Evolutionary conservation across 148 eudicot genomes (phyloP).

Genomic region (Simmondsia chinensis): DNA sequence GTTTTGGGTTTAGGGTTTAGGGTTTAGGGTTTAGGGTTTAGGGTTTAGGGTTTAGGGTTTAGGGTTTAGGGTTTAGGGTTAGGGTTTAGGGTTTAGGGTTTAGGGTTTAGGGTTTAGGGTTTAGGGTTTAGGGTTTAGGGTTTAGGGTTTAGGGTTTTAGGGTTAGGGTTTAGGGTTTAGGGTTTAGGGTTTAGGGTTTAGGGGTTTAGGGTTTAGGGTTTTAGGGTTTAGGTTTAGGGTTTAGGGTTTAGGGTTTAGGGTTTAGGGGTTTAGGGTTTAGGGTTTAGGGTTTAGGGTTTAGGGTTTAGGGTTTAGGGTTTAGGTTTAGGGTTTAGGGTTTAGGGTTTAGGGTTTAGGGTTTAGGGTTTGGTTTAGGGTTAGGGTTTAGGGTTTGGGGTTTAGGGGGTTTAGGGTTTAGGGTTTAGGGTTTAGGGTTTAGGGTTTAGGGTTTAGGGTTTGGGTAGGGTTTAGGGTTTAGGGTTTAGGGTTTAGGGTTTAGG

Average conservation of each 20-base stretch:
- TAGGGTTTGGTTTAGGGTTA: slow-evolving; percentile 11
- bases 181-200: slow-evolving; percentile 12
- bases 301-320: slow-evolving; percentile 10
- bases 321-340: slow-evolving; percentile 15
- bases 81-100: slow-evolving; percentile 13
- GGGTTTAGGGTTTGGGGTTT: slow-evolving; percentile 17
- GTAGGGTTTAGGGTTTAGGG: slow-evolving; percentile 7
- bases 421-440: slow-evolving; percentile 17
- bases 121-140: slow-evolving; percentile 14
- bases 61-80: slow-evolving; percentile 11
- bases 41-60: slow-evolving; percentile 22
- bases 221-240: slow-evolving; percentile 20
- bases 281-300: slow-evolving; percentile 14
- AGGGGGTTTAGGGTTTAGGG: slow-evolving; percentile 19
- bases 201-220: slow-evolving; percentile 16
- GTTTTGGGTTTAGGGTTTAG: slow-evolving; percentile 6
- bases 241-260: slow-evolving; percentile 16
- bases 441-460: slow-evolving; percentile 16
- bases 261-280: slow-evolving; percentile 12
- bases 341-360: slow-evolving; percentile 11
- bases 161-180: slow-evolving; percentile 15
- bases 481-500: slow-evolving; percentile 16
- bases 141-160: slow-evolving; percentile 14
- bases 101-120: slow-evolving; percentile 16
- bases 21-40: slow-evolving; percentile 21